phyloP scores from a whole-genome alignment of 2,329 filamentous ascomycete genomes.

The Podosphaera xanthii region DNA sequence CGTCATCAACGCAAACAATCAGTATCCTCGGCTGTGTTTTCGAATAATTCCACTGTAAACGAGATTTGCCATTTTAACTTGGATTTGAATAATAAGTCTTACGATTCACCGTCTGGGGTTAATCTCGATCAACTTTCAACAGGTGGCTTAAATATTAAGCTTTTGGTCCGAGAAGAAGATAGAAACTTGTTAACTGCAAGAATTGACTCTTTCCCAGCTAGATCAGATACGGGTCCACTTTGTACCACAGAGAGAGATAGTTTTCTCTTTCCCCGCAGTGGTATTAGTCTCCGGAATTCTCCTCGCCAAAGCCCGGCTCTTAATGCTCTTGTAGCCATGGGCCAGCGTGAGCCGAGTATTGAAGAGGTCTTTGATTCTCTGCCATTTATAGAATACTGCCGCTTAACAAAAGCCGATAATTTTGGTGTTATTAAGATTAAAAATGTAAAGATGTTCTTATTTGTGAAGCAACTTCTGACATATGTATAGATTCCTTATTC shows the following conservation, averaged over 20 bases:
- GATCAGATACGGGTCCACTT: not conserved
- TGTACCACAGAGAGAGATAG: not conserved
- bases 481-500: conserved; percentile 29
- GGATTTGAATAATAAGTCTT: not conserved
- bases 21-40: not conserved
- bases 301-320: not conserved
- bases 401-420: conserved; percentile 9
- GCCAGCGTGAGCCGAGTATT: conserved; percentile 10
- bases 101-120: not conserved
- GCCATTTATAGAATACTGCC: conserved; percentile 18
- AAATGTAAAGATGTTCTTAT: conserved; percentile 14
- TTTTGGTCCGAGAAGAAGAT: too few species aligned
- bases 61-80: not conserved
- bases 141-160: not conserved
- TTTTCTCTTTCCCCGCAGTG: not conserved
- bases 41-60: not conserved
- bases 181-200: not conserved
- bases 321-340: not conserved
- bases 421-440: conserved; percentile 18
- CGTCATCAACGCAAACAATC: not conserved
- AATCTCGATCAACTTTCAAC: not conserved
- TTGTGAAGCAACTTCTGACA: not conserved
- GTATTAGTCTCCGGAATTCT: not conserved
- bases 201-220: not conserved
- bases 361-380: conserved; percentile 15